Conservation (phyloP, 331 rosid species). For the Quercus lobata region DNA sequence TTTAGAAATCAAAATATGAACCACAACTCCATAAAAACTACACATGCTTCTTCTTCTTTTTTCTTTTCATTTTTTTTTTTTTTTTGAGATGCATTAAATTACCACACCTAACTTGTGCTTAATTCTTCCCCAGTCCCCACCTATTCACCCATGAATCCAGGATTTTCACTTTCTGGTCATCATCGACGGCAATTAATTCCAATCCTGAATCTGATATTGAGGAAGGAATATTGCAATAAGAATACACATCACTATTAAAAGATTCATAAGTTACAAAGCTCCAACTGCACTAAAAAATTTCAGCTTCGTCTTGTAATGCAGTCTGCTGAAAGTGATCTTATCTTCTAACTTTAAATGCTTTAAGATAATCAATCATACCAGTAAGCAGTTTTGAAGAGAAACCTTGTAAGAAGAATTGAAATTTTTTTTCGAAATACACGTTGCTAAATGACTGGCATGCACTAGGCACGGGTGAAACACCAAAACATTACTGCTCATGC, state of each 20-base stretch:
- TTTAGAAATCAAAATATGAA: neutral
- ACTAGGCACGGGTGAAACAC: neutral
- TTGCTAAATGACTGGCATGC: neutral
- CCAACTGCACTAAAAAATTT: neutral
- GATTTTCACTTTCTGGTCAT: neutral
- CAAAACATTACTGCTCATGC: neutral
- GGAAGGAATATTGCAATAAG: neutral
- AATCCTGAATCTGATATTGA: neutral
- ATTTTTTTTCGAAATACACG: neutral
- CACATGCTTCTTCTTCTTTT: neutral
- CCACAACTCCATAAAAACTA: neutral
- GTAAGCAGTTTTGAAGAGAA: neutral
- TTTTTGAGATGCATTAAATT: neutral
- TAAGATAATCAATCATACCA: neutral
- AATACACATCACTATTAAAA: neutral
- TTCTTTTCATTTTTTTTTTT: neutral
- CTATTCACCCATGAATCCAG: neutral
- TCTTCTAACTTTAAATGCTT: neutral
- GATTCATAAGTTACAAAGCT: neutral
- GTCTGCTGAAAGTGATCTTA: neutral
- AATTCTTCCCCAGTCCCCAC: neutral
- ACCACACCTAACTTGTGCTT: neutral
- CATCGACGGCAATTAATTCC: neutral
- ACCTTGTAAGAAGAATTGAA: neutral
- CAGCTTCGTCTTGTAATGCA: neutral